These are phyloP conservation scores for Wickerhamomyces queroliae DNA, from an alignment of 805 yeast genomes.

Conservation along the genomic window DNA sequence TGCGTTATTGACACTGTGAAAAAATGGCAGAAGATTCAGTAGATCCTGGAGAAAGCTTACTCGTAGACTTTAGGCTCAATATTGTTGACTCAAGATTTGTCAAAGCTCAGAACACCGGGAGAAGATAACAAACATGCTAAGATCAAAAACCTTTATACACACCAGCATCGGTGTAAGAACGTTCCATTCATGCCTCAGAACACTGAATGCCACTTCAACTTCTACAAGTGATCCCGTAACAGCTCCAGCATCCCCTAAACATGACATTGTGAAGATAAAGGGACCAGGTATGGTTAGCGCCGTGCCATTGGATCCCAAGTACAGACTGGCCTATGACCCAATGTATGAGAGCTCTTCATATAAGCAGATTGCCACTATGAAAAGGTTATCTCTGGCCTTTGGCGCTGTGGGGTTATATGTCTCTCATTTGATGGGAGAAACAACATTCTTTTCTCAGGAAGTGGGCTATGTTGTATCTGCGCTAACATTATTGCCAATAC, in stretches of 20 bases:
- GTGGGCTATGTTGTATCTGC: slow-evolving; percentile 36
- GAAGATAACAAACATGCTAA: too few relatives aligned
- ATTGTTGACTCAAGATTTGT: too few relatives aligned
- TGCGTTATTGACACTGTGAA: too few relatives aligned
- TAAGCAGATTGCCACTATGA: slow-evolving; percentile 55
- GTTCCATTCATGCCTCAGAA: slow-evolving; percentile 1
- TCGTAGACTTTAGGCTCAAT: too few relatives aligned
- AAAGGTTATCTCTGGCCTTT: slow-evolving; percentile 56
- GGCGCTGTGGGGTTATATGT: slow-evolving; percentile 56
- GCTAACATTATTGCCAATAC: slow-evolving; percentile 47
- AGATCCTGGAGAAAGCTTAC: too few relatives aligned
- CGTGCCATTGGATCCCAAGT: slow-evolving; percentile 44
- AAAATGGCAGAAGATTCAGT: too few relatives aligned
- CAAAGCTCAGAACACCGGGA: too few relatives aligned
- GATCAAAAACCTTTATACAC: too few relatives aligned
- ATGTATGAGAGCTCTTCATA: slow-evolving; percentile 60
- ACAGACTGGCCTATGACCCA: slow-evolving; percentile 53
- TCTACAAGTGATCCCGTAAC: neutral
- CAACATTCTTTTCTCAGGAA: slow-evolving; percentile 46
- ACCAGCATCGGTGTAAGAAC: slow-evolving; percentile 1
- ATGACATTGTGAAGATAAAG: slow-evolving; percentile 25
- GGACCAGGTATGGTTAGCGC: slow-evolving; percentile 34
- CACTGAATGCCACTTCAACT: neutral
- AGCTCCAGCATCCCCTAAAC: neutral
- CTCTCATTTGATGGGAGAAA: slow-evolving; percentile 50